Conservation (phyloP, 768 basidiomycete species). For the Termitomyces heimii region DNA sequence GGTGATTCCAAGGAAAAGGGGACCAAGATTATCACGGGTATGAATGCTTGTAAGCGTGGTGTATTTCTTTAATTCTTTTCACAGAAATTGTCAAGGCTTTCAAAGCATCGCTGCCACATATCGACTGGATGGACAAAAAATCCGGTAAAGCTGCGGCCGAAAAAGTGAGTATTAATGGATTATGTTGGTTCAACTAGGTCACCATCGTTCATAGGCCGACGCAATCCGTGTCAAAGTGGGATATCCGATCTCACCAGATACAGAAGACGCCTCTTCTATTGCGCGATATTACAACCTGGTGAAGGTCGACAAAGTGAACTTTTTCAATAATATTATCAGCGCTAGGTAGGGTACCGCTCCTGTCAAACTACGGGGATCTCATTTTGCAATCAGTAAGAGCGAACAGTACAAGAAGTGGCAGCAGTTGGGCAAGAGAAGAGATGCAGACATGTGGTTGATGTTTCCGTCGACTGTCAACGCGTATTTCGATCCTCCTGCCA, state of each 20-base stretch:
- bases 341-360: conserved; percentile 34
- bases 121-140: conserved; percentile 90
- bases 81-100: conserved; percentile 82
- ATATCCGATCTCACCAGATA: conserved; percentile 85
- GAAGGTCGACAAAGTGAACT: conserved; percentile 58
- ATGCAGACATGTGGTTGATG: conserved; percentile 84
- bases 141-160: conserved; percentile 78
- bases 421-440: conserved; percentile 60
- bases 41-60: conserved; percentile 3
- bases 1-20: conserved; percentile 76
- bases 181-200: neutral
- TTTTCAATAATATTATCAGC: conserved; percentile 80
- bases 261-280: conserved; percentile 61
- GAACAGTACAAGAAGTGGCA: conserved; percentile 69
- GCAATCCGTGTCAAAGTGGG: conserved; percentile 89
- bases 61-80: conserved; percentile 11
- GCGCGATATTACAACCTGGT: conserved; percentile 69
- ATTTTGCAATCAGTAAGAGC: conserved; percentile 34
- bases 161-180: conserved; percentile 48
- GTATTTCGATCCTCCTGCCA: conserved; percentile 82
- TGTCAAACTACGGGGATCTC: neutral
- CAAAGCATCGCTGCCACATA: conserved; percentile 61
- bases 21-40: conserved; percentile 77
- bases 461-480: conserved; percentile 82
- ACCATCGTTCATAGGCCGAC: conserved; percentile 47